Evolutionary conservation across 805 yeast species (phyloP).

Genomic region (Wickerhamomyces bisporus): DNA sequence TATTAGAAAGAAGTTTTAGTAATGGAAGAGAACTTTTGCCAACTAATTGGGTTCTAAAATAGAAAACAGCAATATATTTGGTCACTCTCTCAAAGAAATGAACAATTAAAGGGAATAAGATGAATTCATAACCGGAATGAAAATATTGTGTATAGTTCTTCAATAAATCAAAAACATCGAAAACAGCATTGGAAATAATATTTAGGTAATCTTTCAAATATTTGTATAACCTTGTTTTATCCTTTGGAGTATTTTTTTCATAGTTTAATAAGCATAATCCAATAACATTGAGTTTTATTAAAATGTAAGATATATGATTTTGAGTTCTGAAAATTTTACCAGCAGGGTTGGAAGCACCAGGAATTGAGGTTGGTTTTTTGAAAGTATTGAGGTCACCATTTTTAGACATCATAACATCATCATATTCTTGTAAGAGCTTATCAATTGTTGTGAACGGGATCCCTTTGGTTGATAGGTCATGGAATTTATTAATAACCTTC

Average conservation of each 20-base stretch:
- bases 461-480: conserved; percentile 5
- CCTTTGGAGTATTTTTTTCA: conserved; percentile 10
- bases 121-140: conserved; percentile 17
- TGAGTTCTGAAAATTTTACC: conserved; percentile 10
- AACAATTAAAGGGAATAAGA: conserved; percentile 9
- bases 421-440: conserved; percentile 7
- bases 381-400: conserved; percentile 8
- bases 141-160: conserved; percentile 16
- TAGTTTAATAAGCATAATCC: conserved; percentile 14
- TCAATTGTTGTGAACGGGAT: conserved; percentile 6
- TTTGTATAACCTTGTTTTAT: conserved; percentile 7
- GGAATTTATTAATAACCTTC: conserved; percentile 6
- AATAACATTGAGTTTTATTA: conserved; percentile 8
- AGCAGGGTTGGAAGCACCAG: background rate
- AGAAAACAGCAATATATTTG: conserved; percentile 3
- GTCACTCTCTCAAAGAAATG: conserved; percentile 12
- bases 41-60: conserved; percentile 9
- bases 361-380: conserved; percentile 6
- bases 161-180: conserved; percentile 15
- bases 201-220: conserved; percentile 2
- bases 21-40: conserved; percentile 5
- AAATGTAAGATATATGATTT: conserved; percentile 11
- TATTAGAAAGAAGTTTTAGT: conserved; percentile 12
- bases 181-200: conserved; percentile 5
- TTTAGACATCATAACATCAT: conserved; percentile 2